phyloP scores from a whole-genome alignment of 805 yeast genomes.

The Groenewaldozyma salmanticensis region DNA sequence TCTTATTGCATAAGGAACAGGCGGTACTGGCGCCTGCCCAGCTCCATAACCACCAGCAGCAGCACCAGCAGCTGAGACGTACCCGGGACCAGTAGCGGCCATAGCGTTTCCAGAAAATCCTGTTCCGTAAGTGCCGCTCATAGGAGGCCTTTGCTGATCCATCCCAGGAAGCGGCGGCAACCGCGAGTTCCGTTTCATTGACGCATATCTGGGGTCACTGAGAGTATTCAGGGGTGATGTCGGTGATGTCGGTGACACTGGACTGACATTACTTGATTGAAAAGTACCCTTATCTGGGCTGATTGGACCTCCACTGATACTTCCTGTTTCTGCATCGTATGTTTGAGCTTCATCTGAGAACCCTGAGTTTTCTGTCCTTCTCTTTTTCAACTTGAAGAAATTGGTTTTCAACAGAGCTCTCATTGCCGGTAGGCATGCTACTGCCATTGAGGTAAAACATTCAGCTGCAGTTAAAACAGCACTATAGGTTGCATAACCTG shows the following conservation, averaged over 20 bases:
- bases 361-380: not conserved
- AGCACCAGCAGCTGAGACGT: not conserved
- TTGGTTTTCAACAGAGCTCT: conserved; percentile 12
- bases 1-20: not conserved
- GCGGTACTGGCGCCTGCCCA: not conserved
- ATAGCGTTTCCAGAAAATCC: no score
- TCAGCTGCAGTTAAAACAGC: conserved; percentile 21
- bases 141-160: not conserved
- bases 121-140: no score
- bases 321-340: conserved; percentile 1
- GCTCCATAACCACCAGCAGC: not conserved
- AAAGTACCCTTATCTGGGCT: not conserved
- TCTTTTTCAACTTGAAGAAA: conserved; percentile 3
- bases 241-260: not conserved
- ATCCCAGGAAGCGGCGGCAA: not conserved
- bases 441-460: conserved; percentile 18
- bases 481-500: conserved; percentile 14
- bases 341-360: conserved; percentile 2
- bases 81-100: no score
- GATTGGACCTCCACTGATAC: not conserved
- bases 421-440: conserved; percentile 20
- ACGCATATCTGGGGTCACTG: not conserved
- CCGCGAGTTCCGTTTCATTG: not conserved
- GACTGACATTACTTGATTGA: not conserved
- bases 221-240: not conserved